Conservation (phyloP, 768 basidiomycete genomes). For the Xerocomus spinulosus region DNA sequence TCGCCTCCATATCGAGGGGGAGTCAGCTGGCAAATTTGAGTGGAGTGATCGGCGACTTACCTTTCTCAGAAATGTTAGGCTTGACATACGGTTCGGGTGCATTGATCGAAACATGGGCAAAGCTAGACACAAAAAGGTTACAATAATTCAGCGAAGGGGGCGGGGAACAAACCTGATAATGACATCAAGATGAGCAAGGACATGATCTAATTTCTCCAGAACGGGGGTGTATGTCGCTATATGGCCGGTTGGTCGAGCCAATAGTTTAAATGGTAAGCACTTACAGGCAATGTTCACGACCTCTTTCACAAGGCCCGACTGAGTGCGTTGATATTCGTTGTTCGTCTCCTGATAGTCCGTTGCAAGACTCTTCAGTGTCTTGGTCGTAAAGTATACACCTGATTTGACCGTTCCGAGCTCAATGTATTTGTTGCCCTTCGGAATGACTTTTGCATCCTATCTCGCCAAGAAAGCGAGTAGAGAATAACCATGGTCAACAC, state of each 20-base stretch:
- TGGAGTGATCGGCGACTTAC: conserved; percentile 34
- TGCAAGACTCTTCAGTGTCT: conserved; percentile 62
- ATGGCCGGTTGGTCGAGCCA: background rate
- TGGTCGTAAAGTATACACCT: conserved; percentile 87
- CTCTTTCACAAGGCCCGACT: conserved; percentile 83
- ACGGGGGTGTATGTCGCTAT: conserved; percentile 91
- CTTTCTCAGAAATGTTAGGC: conserved; percentile 74
- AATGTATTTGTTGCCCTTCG: conserved; percentile 62
- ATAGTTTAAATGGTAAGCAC: conserved; percentile 18
- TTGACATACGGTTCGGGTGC: conserved; percentile 88
- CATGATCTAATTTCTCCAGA: conserved; percentile 74
- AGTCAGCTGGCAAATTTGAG: conserved; percentile 1
- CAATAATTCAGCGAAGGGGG: background rate
- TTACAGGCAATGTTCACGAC: conserved; percentile 88
- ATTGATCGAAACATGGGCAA: conserved; percentile 86
- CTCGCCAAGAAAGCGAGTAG: background rate
- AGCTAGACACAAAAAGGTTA: conserved; percentile 42
- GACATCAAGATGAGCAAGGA: conserved; percentile 89
- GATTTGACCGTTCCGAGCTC: conserved; percentile 83
- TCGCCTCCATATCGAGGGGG: conserved; percentile 44
- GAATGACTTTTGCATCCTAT: conserved; percentile 76
- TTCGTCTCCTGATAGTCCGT: conserved; percentile 67
- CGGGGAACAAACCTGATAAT: conserved; percentile 63
- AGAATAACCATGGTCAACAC: background rate
- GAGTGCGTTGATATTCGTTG: conserved; percentile 67